Conservation (phyloP, 371 early-diverging fungal species). For the Zopfochytrium polystomum region DNA sequence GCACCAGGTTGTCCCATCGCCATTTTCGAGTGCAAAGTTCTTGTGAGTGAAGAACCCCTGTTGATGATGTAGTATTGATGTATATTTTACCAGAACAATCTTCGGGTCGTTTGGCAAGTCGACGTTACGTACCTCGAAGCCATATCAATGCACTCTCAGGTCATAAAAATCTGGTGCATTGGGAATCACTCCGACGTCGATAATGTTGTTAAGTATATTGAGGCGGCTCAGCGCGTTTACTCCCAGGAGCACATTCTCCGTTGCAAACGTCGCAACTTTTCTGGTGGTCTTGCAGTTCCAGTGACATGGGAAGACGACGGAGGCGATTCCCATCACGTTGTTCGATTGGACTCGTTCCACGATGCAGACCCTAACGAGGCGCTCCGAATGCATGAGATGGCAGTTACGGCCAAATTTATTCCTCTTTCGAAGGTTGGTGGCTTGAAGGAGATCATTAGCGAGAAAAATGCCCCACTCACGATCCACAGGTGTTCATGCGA, state of each 20-base stretch:
- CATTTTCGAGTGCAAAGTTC: slow-evolving; percentile 21
- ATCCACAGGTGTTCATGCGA: slow-evolving; percentile 17
- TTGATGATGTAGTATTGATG: neutral
- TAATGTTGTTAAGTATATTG: slow-evolving; percentile 4
- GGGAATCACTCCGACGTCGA: slow-evolving; percentile 23
- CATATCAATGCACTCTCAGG: slow-evolving; percentile 10
- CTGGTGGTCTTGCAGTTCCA: slow-evolving; percentile 2
- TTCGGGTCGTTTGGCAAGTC: slow-evolving; percentile 33
- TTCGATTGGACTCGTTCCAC: neutral
- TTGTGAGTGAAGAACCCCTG: slow-evolving; percentile 5
- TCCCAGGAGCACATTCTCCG: slow-evolving; percentile 15
- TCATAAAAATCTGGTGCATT: slow-evolving; percentile 22
- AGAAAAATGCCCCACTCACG: too few species aligned
- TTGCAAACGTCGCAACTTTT: neutral
- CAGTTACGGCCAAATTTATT: slow-evolving; percentile 32
- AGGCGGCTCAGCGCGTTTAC: slow-evolving; percentile 16
- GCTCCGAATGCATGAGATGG: slow-evolving; percentile 18
- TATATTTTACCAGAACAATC: slow-evolving; percentile 19
- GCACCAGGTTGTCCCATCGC: neutral
- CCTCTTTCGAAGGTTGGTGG: slow-evolving; percentile 26
- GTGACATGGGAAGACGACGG: slow-evolving; percentile 20
- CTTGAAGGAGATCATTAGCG: neutral
- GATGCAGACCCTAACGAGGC: neutral
- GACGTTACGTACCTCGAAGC: slow-evolving; percentile 25
- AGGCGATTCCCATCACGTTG: slow-evolving; percentile 8